These are phyloP conservation scores for Ogataea nitratoaversa DNA, from an alignment of 805 yeast genomes.

Conservation along the genomic window DNA sequence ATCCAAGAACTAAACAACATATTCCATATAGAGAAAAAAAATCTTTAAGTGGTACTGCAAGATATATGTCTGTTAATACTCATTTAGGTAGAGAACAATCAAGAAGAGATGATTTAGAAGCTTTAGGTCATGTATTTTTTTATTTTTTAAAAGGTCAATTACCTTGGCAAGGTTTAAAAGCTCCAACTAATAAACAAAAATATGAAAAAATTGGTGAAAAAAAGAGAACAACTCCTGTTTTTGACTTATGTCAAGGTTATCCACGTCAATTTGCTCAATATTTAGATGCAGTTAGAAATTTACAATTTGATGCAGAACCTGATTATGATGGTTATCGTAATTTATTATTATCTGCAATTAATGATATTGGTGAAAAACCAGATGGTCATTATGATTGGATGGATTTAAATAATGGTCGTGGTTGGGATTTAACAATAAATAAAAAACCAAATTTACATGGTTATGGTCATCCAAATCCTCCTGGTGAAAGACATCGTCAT, in stretches of 20 bases:
- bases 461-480: constrained; percentile 92
- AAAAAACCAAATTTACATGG: constrained; percentile 94
- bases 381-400: constrained; percentile 98
- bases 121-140: constrained; percentile 94
- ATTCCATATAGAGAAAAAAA: constrained; percentile 96
- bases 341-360: constrained; percentile 73
- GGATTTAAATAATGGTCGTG: constrained; percentile 91
- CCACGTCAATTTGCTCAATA: constrained; percentile 94
- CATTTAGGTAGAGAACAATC: constrained; percentile 96
- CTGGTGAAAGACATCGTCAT: constrained; percentile 47
- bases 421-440: constrained; percentile 88
- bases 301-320: constrained; percentile 91
- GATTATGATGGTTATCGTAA: constrained; percentile 84
- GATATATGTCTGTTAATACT: constrained; percentile 97
- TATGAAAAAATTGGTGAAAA: constrained; percentile 97
- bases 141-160: constrained; percentile 90
- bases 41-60: constrained; percentile 95
- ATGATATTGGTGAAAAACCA: constrained; percentile 61
- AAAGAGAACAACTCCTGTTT: constrained; percentile 83
- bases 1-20: constrained; percentile 91
- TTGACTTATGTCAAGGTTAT: constrained; percentile 80
- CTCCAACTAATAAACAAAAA: constrained; percentile 96
- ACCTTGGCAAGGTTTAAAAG: constrained; percentile 99
- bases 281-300: constrained; percentile 79
- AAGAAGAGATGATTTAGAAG: constrained; percentile 94